These are phyloP conservation scores for Malassezia furfur DNA, from an alignment of 1,284 basidiomycete genomes.

Conservation along the genomic window DNA sequence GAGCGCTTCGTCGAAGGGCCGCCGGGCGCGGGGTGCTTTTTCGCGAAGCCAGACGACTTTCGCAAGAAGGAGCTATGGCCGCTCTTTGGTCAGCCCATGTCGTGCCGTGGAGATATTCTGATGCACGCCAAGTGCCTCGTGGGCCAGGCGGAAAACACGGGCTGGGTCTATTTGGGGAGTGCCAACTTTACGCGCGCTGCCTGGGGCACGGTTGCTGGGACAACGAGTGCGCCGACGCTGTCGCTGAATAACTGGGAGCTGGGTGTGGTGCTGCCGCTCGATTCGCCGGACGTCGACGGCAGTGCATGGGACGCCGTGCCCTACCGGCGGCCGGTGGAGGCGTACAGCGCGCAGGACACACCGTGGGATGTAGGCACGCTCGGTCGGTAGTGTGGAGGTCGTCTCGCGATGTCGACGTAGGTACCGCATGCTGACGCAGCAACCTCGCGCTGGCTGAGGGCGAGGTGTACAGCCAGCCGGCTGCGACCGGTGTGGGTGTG, in stretches of 20 bases:
- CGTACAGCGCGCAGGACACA: conserved; percentile 20
- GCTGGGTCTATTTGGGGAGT: conserved; percentile 40
- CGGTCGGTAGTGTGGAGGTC: background rate
- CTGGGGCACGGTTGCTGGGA: conserved; percentile 37
- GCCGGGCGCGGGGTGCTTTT: conserved; percentile 34
- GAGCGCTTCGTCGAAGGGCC: conserved; percentile 23
- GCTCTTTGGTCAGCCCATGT: conserved; percentile 27
- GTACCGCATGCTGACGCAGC: conserved; percentile 5
- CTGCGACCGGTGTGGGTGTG: conserved; percentile 66
- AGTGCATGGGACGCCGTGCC: conserved; percentile 22
- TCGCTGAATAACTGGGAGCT: conserved; percentile 39
- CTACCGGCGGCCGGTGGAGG: conserved; percentile 26
- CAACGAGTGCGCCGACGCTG: conserved; percentile 16
- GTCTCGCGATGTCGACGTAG: conserved; percentile 15
- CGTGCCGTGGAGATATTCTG: conserved; percentile 34
- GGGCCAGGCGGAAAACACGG: conserved; percentile 1
- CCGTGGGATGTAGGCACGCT: conserved; percentile 23
- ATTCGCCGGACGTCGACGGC: conserved; percentile 19
- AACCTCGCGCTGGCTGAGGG: conserved; percentile 15
- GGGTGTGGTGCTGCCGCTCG: conserved; percentile 32
- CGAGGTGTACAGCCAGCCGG: conserved; percentile 68
- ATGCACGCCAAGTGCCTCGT: conserved; percentile 44
- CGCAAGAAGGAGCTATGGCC: conserved; percentile 6
- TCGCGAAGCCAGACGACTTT: conserved; percentile 34
- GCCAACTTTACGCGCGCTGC: conserved; percentile 44